Evolutionary conservation across 2,329 filamentous ascomycete genomes (phyloP).

Genomic region (Exutisphaerella laricina): DNA sequence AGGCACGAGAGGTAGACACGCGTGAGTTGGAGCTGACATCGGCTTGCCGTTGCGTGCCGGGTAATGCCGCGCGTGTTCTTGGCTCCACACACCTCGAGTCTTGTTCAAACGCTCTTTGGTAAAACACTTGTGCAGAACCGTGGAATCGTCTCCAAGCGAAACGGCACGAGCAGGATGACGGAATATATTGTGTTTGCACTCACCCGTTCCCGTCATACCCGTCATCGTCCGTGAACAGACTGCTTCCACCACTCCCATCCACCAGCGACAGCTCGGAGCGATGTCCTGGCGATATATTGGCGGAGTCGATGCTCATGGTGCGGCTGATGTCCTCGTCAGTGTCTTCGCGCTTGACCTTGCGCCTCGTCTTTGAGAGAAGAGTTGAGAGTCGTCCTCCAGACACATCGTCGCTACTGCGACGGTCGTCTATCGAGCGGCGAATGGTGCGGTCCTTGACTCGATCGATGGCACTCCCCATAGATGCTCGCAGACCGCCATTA

Average conservation of each 20-base stretch:
- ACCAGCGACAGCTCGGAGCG: slow-evolving; percentile 33
- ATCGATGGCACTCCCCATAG: slow-evolving; percentile 38
- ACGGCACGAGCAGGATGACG: too few relatives aligned
- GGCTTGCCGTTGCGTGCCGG: slow-evolving; percentile 1
- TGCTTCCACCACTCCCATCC: slow-evolving; percentile 44
- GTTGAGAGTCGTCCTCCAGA: slow-evolving; percentile 46
- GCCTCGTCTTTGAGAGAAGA: slow-evolving; percentile 34
- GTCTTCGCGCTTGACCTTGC: slow-evolving; percentile 19
- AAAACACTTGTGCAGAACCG: too few relatives aligned
- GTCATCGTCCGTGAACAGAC: slow-evolving; percentile 48
- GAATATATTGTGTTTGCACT: too few relatives aligned
- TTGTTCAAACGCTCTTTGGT: background rate
- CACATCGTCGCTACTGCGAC: slow-evolving; percentile 36
- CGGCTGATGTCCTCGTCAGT: slow-evolving; percentile 12
- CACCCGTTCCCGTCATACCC: slow-evolving; percentile 39
- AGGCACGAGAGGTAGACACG: too few relatives aligned
- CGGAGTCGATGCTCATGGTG: slow-evolving; percentile 35
- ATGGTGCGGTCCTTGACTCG: slow-evolving; percentile 34
- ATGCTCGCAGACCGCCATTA: slow-evolving; percentile 25
- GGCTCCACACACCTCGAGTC: background rate
- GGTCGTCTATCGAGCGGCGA: slow-evolving; percentile 37
- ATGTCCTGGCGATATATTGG: slow-evolving; percentile 13
- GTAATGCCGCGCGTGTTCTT: too few relatives aligned
- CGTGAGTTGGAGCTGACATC: slow-evolving; percentile 7
- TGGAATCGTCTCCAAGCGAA: too few relatives aligned